A percentile compares a stretch with the other conserved stretches of the same genome.
Conservation (phyloP, 2,329 filamentous ascomycete genomes). For the Ophiostoma sp. region DNA sequence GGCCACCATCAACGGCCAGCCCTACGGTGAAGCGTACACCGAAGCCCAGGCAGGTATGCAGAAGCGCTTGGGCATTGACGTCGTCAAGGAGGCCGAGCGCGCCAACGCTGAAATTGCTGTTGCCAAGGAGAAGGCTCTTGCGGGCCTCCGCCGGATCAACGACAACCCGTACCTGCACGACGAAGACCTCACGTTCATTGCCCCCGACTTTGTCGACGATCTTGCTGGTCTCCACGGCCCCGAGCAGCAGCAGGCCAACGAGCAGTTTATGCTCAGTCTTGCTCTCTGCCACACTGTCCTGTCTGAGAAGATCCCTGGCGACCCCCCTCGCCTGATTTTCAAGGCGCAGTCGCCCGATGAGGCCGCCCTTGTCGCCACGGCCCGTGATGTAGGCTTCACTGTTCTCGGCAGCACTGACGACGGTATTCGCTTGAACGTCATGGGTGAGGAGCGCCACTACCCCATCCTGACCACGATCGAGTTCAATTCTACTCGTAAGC, state of each 20-base stretch:
- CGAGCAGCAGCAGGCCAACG: conserved; percentile 74
- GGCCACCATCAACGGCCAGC: conserved; percentile 90
- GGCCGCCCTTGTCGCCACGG: conserved; percentile 88
- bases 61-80: conserved; percentile 82
- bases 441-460: conserved; percentile 83
- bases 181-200: conserved; percentile 87
- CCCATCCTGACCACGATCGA: conserved; percentile 91
- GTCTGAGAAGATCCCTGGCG: conserved; percentile 83
- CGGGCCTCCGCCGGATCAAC: conserved; percentile 71
- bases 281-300: conserved; percentile 98
- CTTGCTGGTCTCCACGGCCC: conserved; percentile 73
- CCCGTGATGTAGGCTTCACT: conserved; percentile 92
- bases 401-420: conserved; percentile 79
- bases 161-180: conserved; percentile 90
- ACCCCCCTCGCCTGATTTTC: conserved; percentile 87
- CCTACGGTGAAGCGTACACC: conserved; percentile 96
- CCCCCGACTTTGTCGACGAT: conserved; percentile 84
- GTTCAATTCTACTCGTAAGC: conserved; percentile 94
- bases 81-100: conserved; percentile 73
- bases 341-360: conserved; percentile 98
- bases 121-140: conserved; percentile 72
- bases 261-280: conserved; percentile 90
- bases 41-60: conserved; percentile 97
- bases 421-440: conserved; percentile 79
- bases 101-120: conserved; percentile 76